Conservation (phyloP, 2,329 filamentous ascomycete genomes). For the Calonectria hawksworthii region DNA sequence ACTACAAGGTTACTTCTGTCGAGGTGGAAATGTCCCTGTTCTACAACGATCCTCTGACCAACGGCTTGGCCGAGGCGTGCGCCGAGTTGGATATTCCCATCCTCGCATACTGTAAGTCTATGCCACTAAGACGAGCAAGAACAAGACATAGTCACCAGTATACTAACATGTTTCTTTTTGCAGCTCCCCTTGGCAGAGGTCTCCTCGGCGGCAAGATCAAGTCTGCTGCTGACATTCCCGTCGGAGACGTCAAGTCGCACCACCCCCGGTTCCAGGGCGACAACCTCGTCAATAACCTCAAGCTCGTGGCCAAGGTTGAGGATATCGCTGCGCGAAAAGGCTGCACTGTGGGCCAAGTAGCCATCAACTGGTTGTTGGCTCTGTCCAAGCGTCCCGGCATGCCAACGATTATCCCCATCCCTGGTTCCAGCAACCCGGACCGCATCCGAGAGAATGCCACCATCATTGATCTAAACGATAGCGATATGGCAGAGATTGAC, state of each 20-base stretch:
- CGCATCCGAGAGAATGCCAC: conserved; percentile 74
- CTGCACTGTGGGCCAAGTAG: conserved; percentile 74
- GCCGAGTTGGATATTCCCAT: conserved; percentile 75
- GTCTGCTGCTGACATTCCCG: conserved; percentile 66
- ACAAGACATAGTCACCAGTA: not conserved
- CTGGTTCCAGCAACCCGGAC: conserved; percentile 70
- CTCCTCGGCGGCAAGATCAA: conserved; percentile 69
- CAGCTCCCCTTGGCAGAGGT: conserved; percentile 61
- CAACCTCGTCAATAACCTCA: conserved; percentile 73
- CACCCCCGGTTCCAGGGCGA: conserved; percentile 73
- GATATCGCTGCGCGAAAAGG: conserved; percentile 71
- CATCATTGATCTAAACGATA: conserved; percentile 61
- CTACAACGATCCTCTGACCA: conserved; percentile 57
- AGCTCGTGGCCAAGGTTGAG: conserved; percentile 70
- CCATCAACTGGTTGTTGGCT: conserved; percentile 72
- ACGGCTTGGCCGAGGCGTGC: conserved; percentile 65
- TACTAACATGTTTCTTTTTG: conserved; percentile 17
- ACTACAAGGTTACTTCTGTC: conserved; percentile 58
- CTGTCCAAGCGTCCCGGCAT: conserved; percentile 65
- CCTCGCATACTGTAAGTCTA: conserved; percentile 69
- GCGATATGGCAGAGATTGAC: conserved; percentile 67
- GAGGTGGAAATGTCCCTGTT: conserved; percentile 66
- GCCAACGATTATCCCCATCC: conserved; percentile 75
- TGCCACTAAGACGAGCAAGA: not conserved
- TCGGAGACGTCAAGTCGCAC: conserved; percentile 60